A percentile compares a stretch with the other conserved stretches of the same genome.
These are phyloP conservation scores for Zarea fungicola DNA, from an alignment of 2,329 filamentous ascomycete genomes.

Conservation along the genomic window DNA sequence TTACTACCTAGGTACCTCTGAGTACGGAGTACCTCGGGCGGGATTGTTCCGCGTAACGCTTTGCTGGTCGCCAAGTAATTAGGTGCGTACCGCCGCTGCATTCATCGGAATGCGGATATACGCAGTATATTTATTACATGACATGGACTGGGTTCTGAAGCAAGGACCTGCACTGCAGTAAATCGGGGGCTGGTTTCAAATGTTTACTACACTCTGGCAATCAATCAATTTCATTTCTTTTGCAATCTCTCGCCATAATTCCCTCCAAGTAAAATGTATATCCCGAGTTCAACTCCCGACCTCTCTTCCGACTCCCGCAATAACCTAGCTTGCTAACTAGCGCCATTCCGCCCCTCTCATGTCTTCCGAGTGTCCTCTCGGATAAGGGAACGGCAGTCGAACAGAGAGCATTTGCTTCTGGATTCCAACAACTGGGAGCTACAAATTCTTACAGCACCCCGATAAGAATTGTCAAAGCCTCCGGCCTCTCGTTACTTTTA, in stretches of 20 bases:
- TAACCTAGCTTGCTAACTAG: slow-evolving; percentile 4
- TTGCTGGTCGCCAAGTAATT: background rate
- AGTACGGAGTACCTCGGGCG: too few species aligned
- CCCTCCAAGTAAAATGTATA: background rate
- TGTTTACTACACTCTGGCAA: too few species aligned
- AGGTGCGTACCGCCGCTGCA: background rate
- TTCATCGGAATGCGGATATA: slow-evolving; percentile 6
- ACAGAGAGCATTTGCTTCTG: background rate
- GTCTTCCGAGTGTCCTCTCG: slow-evolving; percentile 1
- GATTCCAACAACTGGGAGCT: too few species aligned
- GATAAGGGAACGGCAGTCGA: slow-evolving; percentile 9
- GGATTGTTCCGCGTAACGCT: slow-evolving; percentile 6
- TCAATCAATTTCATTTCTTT: too few species aligned
- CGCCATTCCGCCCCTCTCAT: slow-evolving; percentile 11
- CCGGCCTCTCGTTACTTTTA: too few species aligned
- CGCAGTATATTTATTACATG: too few species aligned
- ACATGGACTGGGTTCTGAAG: too few species aligned
- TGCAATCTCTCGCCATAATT: background rate
- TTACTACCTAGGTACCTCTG: too few species aligned
- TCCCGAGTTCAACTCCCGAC: slow-evolving; percentile 8
- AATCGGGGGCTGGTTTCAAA: too few species aligned
- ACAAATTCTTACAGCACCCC: too few species aligned
- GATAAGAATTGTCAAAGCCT: too few species aligned
- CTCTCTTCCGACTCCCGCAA: slow-evolving; percentile 3
- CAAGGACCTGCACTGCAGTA: too few species aligned